Percentiles rank a stretch among this genome's conserved stretches.
These are phyloP conservation scores for Juglanconis juglandina DNA, from an alignment of 2,329 filamentous ascomycete genomes.

Conservation along the genomic window DNA sequence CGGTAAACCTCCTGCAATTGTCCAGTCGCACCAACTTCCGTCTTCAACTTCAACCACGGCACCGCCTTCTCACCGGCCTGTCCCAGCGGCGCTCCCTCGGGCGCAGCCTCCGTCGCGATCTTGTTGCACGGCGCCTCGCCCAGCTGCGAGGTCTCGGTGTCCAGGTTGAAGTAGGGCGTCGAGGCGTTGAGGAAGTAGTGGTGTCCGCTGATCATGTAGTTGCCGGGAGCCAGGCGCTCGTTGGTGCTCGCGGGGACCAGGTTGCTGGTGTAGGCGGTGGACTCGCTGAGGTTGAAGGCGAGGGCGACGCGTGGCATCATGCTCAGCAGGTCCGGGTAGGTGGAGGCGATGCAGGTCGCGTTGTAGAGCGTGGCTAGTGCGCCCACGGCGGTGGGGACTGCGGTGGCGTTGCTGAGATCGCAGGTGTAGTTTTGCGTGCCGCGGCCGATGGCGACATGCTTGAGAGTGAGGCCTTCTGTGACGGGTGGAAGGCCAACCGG, in stretches of 20 bases:
- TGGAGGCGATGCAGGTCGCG: slow-evolving; percentile 72
- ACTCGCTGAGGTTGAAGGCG: slow-evolving; percentile 54
- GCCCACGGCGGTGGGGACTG: slow-evolving; percentile 63
- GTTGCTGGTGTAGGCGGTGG: slow-evolving; percentile 26
- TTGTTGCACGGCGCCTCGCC: slow-evolving; percentile 63
- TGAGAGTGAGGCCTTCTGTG: slow-evolving; percentile 57
- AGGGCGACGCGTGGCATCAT: slow-evolving; percentile 66
- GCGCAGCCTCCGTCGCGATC: slow-evolving; percentile 59
- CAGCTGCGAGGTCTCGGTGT: slow-evolving; percentile 52
- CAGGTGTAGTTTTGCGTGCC: slow-evolving; percentile 96
- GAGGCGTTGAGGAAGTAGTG: slow-evolving; percentile 75
- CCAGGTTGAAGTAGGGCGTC: slow-evolving; percentile 77
- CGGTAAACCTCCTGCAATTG: slow-evolving; percentile 75
- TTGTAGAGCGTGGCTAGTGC: slow-evolving; percentile 86
- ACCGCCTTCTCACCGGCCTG: slow-evolving; percentile 66
- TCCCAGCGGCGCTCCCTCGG: slow-evolving; percentile 56
- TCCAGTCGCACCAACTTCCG: slow-evolving; percentile 50
- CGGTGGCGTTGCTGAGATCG: slow-evolving; percentile 54
- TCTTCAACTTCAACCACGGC: slow-evolving; percentile 62
- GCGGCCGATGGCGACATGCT: slow-evolving; percentile 80
- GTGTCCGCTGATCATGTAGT: slow-evolving; percentile 65
- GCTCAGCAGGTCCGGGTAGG: slow-evolving; percentile 63
- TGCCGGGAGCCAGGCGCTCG: slow-evolving; percentile 49
- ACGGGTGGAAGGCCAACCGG: slow-evolving; percentile 59
- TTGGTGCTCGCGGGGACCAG: slow-evolving; percentile 13